Evolutionary conservation across 2,329 filamentous ascomycete genomes (phyloP).

Genomic region (Orbilia brochopaga): DNA sequence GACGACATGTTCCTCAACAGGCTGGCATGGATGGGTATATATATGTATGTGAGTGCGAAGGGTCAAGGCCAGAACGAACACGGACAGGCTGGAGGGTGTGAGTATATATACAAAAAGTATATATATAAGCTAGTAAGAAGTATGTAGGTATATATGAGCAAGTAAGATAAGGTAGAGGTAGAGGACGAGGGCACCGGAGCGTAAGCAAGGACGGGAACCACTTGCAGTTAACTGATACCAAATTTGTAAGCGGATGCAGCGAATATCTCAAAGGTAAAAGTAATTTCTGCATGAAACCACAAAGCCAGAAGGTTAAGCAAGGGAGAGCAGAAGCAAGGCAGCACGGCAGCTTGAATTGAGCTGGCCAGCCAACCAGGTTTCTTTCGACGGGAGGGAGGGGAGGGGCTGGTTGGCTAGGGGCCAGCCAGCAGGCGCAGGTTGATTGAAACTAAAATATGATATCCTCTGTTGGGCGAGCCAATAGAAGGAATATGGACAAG

Average conservation of each 20-base stretch:
- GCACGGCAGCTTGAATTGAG: not conserved
- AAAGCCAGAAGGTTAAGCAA: not conserved
- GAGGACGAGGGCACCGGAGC: too few species aligned
- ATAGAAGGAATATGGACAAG: too few species aligned
- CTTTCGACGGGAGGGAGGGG: too few species aligned
- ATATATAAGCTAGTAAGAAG: not conserved
- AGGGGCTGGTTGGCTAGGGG: too few species aligned
- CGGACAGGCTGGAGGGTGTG: slow-evolving; percentile 1
- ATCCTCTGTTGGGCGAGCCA: too few species aligned
- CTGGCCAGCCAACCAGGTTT: too few species aligned
- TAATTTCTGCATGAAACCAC: not conserved
- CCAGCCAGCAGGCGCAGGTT: too few species aligned
- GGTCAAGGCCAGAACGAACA: not conserved
- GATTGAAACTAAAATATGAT: too few species aligned
- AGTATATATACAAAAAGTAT: not conserved
- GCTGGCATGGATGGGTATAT: not conserved
- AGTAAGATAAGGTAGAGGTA: too few species aligned
- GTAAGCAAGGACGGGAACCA: not conserved
- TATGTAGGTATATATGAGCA: too few species aligned
- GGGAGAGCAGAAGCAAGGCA: not conserved
- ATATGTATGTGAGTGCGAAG: too few species aligned
- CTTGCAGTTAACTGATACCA: slow-evolving; percentile 10
- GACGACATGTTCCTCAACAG: not conserved
- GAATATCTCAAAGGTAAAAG: too few species aligned
- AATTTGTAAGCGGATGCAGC: slow-evolving; percentile 2